These are phyloP conservation scores for Rhizopus sp. DNA, from an alignment of 371 early-diverging fungal species.

Conservation along the genomic window DNA sequence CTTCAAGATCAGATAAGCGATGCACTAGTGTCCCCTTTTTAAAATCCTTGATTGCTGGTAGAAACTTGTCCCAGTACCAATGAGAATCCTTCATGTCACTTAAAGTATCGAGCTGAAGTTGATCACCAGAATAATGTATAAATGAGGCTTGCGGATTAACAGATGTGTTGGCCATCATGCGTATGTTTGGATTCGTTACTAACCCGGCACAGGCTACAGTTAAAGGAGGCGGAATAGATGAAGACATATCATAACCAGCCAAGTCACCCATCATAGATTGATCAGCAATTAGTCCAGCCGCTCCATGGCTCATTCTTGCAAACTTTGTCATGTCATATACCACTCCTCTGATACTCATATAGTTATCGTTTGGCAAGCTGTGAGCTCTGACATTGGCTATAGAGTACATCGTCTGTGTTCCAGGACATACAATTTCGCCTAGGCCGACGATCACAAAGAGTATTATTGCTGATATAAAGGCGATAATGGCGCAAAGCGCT, in stretches of 20 bases:
- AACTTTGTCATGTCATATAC: constrained; percentile 67
- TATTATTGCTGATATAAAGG: constrained; percentile 68
- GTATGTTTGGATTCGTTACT: constrained; percentile 28
- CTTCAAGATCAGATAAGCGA: constrained; percentile 34
- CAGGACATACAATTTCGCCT: constrained; percentile 84
- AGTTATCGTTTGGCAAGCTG: constrained; percentile 37
- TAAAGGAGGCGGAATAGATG: constrained; percentile 71
- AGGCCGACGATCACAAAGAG: constrained; percentile 87
- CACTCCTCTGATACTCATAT: constrained; percentile 64
- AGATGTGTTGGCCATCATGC: constrained; percentile 28
- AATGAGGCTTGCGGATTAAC: constrained; percentile 13
- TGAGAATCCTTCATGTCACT: constrained; percentile 16
- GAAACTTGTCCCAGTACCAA: constrained; percentile 64
- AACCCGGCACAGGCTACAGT: constrained; percentile 52
- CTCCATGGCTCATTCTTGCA: constrained; percentile 48
- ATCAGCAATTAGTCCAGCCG: constrained; percentile 35
- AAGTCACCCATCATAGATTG: constrained; percentile 56
- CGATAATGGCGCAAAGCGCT: constrained; percentile 83
- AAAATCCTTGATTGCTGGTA: constrained; percentile 57
- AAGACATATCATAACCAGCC: constrained; percentile 63
- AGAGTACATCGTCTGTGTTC: constrained; percentile 61
- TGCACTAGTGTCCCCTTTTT: constrained; percentile 64
- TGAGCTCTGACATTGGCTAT: constrained; percentile 35
- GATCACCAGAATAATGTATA: constrained; percentile 34
- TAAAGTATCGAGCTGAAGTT: not conserved